Evolutionary conservation across 495 filamentous ascomycete genomes (phyloP).

Genomic region (Tuber magnatum): DNA sequence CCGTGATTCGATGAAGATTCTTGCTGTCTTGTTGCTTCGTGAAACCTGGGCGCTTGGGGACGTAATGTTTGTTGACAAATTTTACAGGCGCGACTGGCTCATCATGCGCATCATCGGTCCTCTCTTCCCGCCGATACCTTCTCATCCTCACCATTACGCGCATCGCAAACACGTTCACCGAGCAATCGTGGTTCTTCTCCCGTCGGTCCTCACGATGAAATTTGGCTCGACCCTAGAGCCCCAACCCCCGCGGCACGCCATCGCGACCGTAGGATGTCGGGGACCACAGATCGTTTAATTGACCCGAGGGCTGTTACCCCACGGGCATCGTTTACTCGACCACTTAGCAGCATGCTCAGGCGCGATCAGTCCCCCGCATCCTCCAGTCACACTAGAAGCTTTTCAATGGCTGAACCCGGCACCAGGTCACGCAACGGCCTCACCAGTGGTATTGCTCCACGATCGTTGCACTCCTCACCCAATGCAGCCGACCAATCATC

Average conservation of each 20-base stretch:
- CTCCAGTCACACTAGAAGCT: constrained; percentile 29
- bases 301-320: constrained; percentile 31
- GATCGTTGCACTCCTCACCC: constrained; percentile 28
- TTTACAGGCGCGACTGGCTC: constrained; percentile 32
- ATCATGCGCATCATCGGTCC: constrained; percentile 31
- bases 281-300: constrained; percentile 22
- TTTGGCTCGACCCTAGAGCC: constrained; percentile 19
- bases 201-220: constrained; percentile 14
- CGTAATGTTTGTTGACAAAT: constrained; percentile 12
- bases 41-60: neutral
- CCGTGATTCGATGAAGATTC: neutral
- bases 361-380: constrained; percentile 31
- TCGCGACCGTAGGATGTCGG: constrained; percentile 36
- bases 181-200: constrained; percentile 23
- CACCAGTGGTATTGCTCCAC: constrained; percentile 23
- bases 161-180: constrained; percentile 23
- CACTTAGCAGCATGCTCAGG: constrained; percentile 30
- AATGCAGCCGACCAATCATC: constrained; percentile 13
- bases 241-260: constrained; percentile 30
- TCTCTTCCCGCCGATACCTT: constrained; percentile 38
- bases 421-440: constrained; percentile 20
- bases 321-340: constrained; percentile 32
- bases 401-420: constrained; percentile 33
- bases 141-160: constrained; percentile 35
- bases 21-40: constrained; percentile 9